Evolutionary conservation across 169 alveolate species (phyloP), one percentile per base, ranked within the genome.

Genomic region (Eimeria zaria): DNA sequence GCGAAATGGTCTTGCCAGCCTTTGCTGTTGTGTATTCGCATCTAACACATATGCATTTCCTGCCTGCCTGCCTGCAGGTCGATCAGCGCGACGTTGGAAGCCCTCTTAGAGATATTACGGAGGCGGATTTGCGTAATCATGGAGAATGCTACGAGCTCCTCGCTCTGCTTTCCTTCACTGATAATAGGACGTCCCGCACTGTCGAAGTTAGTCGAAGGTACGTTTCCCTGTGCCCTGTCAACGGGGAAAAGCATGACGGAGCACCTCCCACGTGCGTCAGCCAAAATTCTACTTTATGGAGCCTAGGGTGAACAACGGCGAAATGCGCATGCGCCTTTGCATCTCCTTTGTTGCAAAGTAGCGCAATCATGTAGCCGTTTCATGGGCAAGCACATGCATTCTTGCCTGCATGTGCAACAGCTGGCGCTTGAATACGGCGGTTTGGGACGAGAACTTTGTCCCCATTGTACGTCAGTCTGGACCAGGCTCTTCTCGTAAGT

Each of bases 161-260:
- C 84, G 96, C 91, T 22, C 81, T 97, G 36, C 96, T 97, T 7
- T 91, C 97, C n/a, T 96, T 97, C 81, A 91, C 96, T 14, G 98
- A 97, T 67, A 97, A 96, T 89, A 95, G 93, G 92, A 96, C 98
- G 60, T 95, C 97, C n/a, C 96, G 97, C 44, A 95, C 96, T 5
- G 91, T 97, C 18, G 98, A 97, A 67, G 96, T 97, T 67, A 94
- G 98, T 69, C 95, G 96, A 58, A 97, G 97, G 96, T 94, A 62
- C 11, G 84, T 33, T 55, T 39, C 27, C 91, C 46, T 8, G 8
- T 78, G 69, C 5, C 58, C 88, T 36, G 44, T 24, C 46, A 46
- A 27, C 88, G 22, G 58, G 62, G 7, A 48, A 18, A 44, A 44
- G 46, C 88, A 48, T 1, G 44, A 11, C 30, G 83, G 33, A 73